Conservation (phyloP, 192 early-diverging fungal genomes). For the Nowakowskiella sp. region DNA sequence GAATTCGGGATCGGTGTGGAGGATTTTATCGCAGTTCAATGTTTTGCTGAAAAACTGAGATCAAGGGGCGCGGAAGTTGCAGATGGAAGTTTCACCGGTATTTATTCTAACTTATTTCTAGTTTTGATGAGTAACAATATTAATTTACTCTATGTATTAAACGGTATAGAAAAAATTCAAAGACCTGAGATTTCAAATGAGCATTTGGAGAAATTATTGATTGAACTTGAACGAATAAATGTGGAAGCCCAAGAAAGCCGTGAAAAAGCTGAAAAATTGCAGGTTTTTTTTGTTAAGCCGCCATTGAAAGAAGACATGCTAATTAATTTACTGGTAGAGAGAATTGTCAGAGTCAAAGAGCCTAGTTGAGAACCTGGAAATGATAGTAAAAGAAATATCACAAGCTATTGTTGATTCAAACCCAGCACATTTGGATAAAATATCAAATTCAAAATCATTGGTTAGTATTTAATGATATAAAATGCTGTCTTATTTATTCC, state of each 20-base stretch:
- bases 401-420: too few species aligned
- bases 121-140: background rate
- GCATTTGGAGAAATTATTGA: conserved; percentile 30
- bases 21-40: conserved; percentile 40
- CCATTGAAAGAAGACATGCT: too few species aligned
- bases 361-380: too few species aligned
- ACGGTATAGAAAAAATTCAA: background rate
- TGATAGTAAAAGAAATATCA: too few species aligned
- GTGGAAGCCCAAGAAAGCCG: conserved; percentile 28
- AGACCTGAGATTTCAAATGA: conserved; percentile 7
- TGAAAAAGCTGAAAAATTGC: conserved; percentile 13
- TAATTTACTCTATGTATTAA: background rate
- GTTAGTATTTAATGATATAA: too few species aligned
- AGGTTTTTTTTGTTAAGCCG: too few species aligned
- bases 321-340: too few species aligned
- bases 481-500: too few species aligned
- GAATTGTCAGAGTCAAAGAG: too few species aligned
- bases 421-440: too few species aligned
- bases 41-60: conserved; percentile 34
- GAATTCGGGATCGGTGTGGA: conserved; percentile 37
- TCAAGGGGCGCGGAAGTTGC: conserved; percentile 9
- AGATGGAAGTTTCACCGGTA: conserved; percentile 5
- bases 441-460: too few species aligned
- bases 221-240: conserved; percentile 37
- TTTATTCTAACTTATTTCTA: conserved; percentile 13